Evolutionary conservation across 352 stramenopile species (phyloP).

Genomic region (Aphanomyces euteiches): DNA sequence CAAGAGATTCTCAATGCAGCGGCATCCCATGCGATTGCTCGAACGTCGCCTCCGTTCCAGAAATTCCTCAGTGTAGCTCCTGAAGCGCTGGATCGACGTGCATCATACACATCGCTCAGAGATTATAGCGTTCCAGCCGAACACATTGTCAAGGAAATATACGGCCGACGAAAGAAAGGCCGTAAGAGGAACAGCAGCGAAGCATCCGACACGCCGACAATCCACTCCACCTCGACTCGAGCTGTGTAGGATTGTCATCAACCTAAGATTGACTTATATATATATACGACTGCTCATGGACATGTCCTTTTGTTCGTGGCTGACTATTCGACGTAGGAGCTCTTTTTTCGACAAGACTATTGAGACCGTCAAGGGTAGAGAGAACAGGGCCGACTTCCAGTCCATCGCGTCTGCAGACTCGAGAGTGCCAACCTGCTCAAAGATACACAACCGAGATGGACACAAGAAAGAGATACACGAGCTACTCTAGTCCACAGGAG

Average conservation of each 20-base stretch:
- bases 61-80: slow-evolving; percentile 71
- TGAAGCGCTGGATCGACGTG: slow-evolving; percentile 55
- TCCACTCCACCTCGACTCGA: background rate
- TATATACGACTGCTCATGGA: no score
- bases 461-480: no score
- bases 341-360: no score
- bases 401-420: no score
- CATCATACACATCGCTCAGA: slow-evolving; percentile 74
- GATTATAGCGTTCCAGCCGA: slow-evolving; percentile 60
- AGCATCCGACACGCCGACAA: slow-evolving; percentile 6
- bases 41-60: slow-evolving; percentile 56
- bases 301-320: no score
- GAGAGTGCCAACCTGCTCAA: no score
- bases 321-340: no score
- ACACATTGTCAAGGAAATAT: background rate
- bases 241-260: slow-evolving; percentile 2
- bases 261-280: slow-evolving; percentile 14
- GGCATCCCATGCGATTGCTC: slow-evolving; percentile 70
- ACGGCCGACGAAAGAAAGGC: background rate
- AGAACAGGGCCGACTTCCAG: no score
- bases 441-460: no score
- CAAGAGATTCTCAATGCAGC: slow-evolving; percentile 77
- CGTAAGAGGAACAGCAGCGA: slow-evolving; percentile 10
- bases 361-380: no score
- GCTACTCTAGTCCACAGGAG: no score